phyloP scores from a whole-genome alignment of 495 filamentous ascomycete species.

The Penicillium alfredii region DNA sequence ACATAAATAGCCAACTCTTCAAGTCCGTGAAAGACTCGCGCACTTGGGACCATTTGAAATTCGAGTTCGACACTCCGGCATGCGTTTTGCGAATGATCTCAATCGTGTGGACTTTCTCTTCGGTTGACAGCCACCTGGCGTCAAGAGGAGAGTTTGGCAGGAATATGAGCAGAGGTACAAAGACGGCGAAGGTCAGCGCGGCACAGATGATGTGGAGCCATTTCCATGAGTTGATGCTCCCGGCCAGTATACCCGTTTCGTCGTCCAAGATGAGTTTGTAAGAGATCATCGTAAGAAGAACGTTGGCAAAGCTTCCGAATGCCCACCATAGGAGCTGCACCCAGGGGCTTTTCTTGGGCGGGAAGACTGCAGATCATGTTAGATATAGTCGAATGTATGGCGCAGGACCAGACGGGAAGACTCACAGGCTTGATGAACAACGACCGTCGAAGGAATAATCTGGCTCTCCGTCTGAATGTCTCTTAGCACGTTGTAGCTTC shows the following conservation, averaged over 20 bases:
- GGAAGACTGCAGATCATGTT: too few relatives aligned
- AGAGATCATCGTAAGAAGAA: slow-evolving; percentile 5
- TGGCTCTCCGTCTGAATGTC: slow-evolving; percentile 5
- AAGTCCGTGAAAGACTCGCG: slow-evolving; percentile 3
- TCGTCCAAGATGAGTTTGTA: slow-evolving; percentile 7
- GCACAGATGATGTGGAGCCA: slow-evolving; percentile 8
- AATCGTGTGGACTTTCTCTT: slow-evolving; percentile 8
- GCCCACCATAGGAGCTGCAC: slow-evolving; percentile 6
- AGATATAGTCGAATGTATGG: too few relatives aligned
- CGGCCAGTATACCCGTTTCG: neutral
- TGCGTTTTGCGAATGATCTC: slow-evolving; percentile 6
- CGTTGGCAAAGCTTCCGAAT: slow-evolving; percentile 3
- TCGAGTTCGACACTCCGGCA: slow-evolving; percentile 5
- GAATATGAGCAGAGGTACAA: slow-evolving; percentile 5
- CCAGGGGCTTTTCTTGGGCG: slow-evolving; percentile 6
- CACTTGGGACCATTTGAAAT: slow-evolving; percentile 3
- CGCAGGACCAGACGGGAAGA: too few relatives aligned
- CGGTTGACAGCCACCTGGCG: slow-evolving; percentile 6
- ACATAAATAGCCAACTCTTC: slow-evolving; percentile 9
- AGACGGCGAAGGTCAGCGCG: slow-evolving; percentile 4
- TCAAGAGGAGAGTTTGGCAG: slow-evolving; percentile 5
- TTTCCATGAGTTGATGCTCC: slow-evolving; percentile 5
- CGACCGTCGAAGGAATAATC: slow-evolving; percentile 4
- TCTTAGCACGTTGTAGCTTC: too few relatives aligned
- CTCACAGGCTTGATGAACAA: slow-evolving; percentile 7